A percentile compares a stretch with the other conserved stretches of the same genome.
Evolutionary conservation across 2,329 filamentous ascomycete genomes (phyloP).

Genomic region (Aquanectria penicillioides): DNA sequence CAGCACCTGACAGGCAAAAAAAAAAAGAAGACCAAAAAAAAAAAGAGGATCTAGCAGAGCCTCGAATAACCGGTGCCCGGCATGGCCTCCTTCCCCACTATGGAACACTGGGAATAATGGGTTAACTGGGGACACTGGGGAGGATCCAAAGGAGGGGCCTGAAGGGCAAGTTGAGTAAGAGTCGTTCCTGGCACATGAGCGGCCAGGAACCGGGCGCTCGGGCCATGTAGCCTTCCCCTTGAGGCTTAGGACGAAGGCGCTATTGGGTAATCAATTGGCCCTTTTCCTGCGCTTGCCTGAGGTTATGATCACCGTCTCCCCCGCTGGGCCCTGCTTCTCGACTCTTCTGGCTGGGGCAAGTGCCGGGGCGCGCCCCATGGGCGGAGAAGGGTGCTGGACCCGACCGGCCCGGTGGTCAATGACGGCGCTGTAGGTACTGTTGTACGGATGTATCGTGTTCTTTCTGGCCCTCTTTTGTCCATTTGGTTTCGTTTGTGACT

Average conservation of each 20-base stretch:
- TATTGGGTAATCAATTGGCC: slow-evolving; percentile 47
- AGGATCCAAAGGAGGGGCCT: background rate
- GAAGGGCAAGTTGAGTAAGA: slow-evolving; percentile 18
- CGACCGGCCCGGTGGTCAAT: slow-evolving; percentile 39
- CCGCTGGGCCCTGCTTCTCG: slow-evolving; percentile 36
- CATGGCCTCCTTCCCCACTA: slow-evolving; percentile 31
- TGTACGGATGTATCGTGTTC: background rate
- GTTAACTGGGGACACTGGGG: slow-evolving; percentile 13
- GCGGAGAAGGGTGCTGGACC: slow-evolving; percentile 16
- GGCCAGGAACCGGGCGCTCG: slow-evolving; percentile 46
- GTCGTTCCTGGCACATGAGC: slow-evolving; percentile 43
- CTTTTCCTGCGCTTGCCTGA: slow-evolving; percentile 41
- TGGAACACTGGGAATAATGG: slow-evolving; percentile 6
- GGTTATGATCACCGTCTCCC: slow-evolving; percentile 47
- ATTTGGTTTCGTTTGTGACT: background rate
- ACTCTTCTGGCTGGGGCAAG: slow-evolving; percentile 41
- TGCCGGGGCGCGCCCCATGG: slow-evolving; percentile 20
- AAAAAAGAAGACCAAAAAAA: slow-evolving; percentile 32
- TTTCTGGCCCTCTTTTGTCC: background rate
- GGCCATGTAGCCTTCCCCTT: slow-evolving; percentile 42
- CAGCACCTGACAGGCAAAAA: slow-evolving; percentile 36
- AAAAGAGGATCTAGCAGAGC: slow-evolving; percentile 39
- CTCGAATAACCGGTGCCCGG: slow-evolving; percentile 47
- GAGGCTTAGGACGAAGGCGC: slow-evolving; percentile 40
- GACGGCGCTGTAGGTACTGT: slow-evolving; percentile 7